A percentile compares a stretch with the other conserved stretches of the same genome.
These are phyloP conservation scores for Graphium sp. DNA, from an alignment of 2,329 filamentous ascomycete species.

Conservation along the genomic window DNA sequence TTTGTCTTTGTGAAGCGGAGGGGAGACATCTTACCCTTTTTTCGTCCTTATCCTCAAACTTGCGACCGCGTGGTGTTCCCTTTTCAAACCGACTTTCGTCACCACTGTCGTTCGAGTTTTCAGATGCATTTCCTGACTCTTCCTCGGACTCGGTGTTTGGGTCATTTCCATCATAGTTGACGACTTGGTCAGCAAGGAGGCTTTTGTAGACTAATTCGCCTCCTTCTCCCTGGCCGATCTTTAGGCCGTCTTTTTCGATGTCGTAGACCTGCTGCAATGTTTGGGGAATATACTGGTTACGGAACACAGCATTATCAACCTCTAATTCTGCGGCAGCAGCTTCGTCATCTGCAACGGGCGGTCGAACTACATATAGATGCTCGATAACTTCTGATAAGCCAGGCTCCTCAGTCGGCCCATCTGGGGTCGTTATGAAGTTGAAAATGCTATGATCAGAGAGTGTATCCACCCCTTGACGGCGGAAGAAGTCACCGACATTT, in stretches of 20 bases:
- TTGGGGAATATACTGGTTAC: constrained; percentile 92
- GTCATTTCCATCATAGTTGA: constrained; percentile 17
- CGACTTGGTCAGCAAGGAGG: constrained; percentile 56
- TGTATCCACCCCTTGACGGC: constrained; percentile 65
- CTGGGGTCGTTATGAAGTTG: constrained; percentile 55
- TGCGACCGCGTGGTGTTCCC: constrained; percentile 58
- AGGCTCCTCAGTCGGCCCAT: constrained; percentile 43
- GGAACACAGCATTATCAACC: constrained; percentile 81
- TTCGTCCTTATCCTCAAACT: constrained; percentile 79
- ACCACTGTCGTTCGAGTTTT: constrained; percentile 25
- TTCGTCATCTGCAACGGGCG: constrained; percentile 29
- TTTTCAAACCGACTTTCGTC: constrained; percentile 44
- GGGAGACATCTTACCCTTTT: constrained; percentile 43
- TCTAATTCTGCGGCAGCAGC: constrained; percentile 41
- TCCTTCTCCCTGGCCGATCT: constrained; percentile 56
- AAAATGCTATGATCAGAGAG: constrained; percentile 69
- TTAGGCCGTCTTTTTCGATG: constrained; percentile 75
- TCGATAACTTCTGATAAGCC: constrained; percentile 47
- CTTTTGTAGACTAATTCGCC: constrained; percentile 72
- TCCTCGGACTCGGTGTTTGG: constrained; percentile 21
- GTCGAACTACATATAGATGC: constrained; percentile 43
- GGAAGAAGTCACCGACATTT: constrained; percentile 89
- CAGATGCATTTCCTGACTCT: constrained; percentile 19
- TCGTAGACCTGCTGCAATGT: constrained; percentile 94
- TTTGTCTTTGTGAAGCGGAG: not conserved